A percentile compares a stretch with the other conserved stretches of the same genome.
These are phyloP conservation scores for Mortierella sp. DNA, from an alignment of 371 early-diverging fungal genomes.

Conservation along the genomic window DNA sequence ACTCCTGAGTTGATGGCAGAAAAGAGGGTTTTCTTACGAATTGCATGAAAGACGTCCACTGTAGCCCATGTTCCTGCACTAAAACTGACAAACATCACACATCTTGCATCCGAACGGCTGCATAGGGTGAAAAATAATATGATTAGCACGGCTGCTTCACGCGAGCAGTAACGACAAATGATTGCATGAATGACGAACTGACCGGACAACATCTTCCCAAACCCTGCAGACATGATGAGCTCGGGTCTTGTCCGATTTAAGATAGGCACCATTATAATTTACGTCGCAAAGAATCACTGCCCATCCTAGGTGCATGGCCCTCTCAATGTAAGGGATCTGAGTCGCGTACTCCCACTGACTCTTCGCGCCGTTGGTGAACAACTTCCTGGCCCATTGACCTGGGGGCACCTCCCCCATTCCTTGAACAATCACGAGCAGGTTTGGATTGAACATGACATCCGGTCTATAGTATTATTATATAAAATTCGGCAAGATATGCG, in stretches of 20 bases:
- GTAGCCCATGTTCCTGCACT: constrained; percentile 36
- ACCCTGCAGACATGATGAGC: constrained; percentile 35
- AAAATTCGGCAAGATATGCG: background rate
- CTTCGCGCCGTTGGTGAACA: constrained; percentile 35
- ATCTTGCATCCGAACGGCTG: constrained; percentile 19
- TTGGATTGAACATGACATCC: constrained; percentile 20
- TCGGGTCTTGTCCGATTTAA: constrained; percentile 5
- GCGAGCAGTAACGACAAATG: too few species aligned
- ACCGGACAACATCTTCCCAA: constrained; percentile 44
- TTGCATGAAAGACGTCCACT: constrained; percentile 14
- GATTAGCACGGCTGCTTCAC: background rate
- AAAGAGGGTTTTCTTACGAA: background rate
- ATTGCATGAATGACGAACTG: background rate
- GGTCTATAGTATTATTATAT: background rate
- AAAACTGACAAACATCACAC: constrained; percentile 36
- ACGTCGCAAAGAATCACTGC: constrained; percentile 41
- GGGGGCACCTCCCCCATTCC: constrained; percentile 41
- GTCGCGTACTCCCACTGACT: constrained; percentile 24
- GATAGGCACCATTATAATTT: constrained; percentile 10
- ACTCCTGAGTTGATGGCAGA: too few species aligned
- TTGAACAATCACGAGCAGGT: constrained; percentile 35
- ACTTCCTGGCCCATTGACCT: constrained; percentile 46
- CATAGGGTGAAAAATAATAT: background rate
- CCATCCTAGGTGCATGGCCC: constrained; percentile 22
- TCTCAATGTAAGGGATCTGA: constrained; percentile 33